Percentiles rank a stretch among this genome's conserved stretches.
Evolutionary conservation across 2,329 filamentous ascomycete species (phyloP).

Genomic region (Fusarium temperatum): DNA sequence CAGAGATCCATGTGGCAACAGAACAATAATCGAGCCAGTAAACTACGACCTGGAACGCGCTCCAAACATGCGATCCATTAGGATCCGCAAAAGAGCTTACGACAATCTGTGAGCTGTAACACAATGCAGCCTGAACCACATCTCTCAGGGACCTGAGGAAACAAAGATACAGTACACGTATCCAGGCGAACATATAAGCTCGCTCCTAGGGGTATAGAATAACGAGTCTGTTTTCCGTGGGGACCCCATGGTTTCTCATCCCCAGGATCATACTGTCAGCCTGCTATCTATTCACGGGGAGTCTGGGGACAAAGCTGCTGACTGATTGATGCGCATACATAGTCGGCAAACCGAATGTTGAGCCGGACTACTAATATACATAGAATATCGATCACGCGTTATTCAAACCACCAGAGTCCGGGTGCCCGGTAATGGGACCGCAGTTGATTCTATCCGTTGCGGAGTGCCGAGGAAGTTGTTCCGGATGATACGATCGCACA

Average conservation of each 20-base stretch:
- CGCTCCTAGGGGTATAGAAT: background rate
- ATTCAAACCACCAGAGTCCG: conserved; percentile 9
- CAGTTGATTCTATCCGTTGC: conserved; percentile 3
- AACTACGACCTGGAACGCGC: background rate
- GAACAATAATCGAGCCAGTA: background rate
- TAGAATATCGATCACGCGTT: conserved; percentile 32
- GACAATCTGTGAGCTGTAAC: background rate
- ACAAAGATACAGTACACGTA: background rate
- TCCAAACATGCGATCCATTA: conserved; percentile 1
- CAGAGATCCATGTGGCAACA: background rate
- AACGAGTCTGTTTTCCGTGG: background rate
- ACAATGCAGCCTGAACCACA: background rate
- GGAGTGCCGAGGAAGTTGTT: conserved; percentile 33
- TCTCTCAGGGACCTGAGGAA: background rate
- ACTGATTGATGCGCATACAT: background rate
- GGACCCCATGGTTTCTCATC: conserved; percentile 17
- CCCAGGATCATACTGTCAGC: conserved; percentile 1
- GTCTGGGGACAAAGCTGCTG: conserved; percentile 4
- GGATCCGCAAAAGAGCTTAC: conserved; percentile 12
- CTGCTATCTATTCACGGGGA: background rate
- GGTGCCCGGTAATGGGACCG: background rate
- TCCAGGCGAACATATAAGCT: background rate
- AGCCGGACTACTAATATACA: conserved; percentile 6
- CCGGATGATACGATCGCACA: conserved; percentile 34
- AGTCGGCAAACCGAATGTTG: conserved; percentile 3